A percentile compares a stretch with the other conserved stretches of the same genome.
phyloP scores from a whole-genome alignment of 164 flowering plant genomes.

The Umbilicus rupestris region DNA sequence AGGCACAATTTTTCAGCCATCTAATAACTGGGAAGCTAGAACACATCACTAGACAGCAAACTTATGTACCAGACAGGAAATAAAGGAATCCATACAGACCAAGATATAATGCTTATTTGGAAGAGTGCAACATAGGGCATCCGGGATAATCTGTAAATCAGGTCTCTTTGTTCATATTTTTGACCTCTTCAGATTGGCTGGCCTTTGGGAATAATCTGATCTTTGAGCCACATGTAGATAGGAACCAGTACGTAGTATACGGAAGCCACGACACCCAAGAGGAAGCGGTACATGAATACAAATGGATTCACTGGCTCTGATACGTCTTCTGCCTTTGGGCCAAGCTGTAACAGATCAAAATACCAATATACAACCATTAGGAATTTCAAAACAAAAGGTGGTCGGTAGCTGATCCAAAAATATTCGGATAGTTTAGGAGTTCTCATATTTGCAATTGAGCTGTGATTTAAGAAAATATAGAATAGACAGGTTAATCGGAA shows the following conservation, averaged over 20 bases:
- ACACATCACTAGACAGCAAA: no score
- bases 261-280: constrained; percentile 65
- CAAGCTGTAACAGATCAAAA: constrained; percentile 27
- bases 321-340: constrained; percentile 39
- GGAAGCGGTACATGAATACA: constrained; percentile 42
- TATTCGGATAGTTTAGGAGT: no score
- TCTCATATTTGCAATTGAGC: background rate
- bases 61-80: no score
- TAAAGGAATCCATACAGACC: no score
- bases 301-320: constrained; percentile 32
- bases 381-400: background rate
- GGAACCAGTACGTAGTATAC: constrained; percentile 75
- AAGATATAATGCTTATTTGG: no score
- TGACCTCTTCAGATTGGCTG: constrained; percentile 43
- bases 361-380: background rate
- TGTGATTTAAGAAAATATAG: no score
- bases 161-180: no score
- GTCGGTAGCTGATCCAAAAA: background rate
- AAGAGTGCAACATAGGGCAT: no score
- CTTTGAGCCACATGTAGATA: constrained; percentile 94
- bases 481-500: no score
- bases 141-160: no score
- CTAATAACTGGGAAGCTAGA: no score
- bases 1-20: no score
- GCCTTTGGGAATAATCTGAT: constrained; percentile 75